These are phyloP conservation scores for Phytophthora fragariaefolia DNA, from an alignment of 352 stramenopile species.

Conservation along the genomic window DNA sequence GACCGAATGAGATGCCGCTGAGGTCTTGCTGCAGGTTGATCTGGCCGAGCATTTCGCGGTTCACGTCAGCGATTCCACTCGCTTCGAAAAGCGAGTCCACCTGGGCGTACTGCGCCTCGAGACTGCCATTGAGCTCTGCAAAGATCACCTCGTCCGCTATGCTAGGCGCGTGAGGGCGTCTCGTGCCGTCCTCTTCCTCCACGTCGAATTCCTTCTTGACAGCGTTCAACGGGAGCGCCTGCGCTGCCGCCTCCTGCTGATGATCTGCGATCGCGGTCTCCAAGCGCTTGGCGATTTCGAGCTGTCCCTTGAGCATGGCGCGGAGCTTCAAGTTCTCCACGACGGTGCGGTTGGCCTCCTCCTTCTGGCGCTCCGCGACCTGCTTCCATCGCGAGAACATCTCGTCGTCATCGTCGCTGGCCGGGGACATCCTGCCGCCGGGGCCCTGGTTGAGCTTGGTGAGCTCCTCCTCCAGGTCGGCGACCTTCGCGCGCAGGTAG, in stretches of 20 bases:
- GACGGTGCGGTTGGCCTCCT: constrained; percentile 35
- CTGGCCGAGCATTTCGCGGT: constrained; percentile 20
- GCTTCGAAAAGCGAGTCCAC: constrained; percentile 23
- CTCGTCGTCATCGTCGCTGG: constrained; percentile 29
- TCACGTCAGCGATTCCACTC: constrained; percentile 19
- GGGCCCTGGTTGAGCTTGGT: constrained; percentile 24
- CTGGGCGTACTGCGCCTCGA: constrained; percentile 37
- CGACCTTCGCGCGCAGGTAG: constrained; percentile 40
- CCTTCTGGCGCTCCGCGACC: constrained; percentile 39
- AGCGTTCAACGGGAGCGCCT: constrained; percentile 26
- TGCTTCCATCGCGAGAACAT: constrained; percentile 38
- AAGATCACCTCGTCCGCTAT: constrained; percentile 42
- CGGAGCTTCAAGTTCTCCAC: constrained; percentile 47
- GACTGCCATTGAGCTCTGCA: constrained; percentile 28
- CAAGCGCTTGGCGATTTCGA: constrained; percentile 37
- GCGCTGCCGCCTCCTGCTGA: constrained; percentile 14
- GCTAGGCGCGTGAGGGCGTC: constrained; percentile 20
- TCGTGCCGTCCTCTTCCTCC: neutral
- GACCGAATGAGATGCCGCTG: constrained; percentile 30
- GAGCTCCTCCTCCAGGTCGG: constrained; percentile 37
- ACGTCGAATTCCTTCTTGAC: constrained; percentile 16
- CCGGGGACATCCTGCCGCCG: constrained; percentile 16
- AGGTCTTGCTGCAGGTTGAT: constrained; percentile 28
- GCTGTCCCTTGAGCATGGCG: constrained; percentile 38
- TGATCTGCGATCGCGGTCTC: constrained; percentile 31